Evolutionary conservation across 1,139 yeast species (phyloP), one percentile per base, ranked within the genome.

Genomic region (Blastobotrys ciferrii): DNA sequence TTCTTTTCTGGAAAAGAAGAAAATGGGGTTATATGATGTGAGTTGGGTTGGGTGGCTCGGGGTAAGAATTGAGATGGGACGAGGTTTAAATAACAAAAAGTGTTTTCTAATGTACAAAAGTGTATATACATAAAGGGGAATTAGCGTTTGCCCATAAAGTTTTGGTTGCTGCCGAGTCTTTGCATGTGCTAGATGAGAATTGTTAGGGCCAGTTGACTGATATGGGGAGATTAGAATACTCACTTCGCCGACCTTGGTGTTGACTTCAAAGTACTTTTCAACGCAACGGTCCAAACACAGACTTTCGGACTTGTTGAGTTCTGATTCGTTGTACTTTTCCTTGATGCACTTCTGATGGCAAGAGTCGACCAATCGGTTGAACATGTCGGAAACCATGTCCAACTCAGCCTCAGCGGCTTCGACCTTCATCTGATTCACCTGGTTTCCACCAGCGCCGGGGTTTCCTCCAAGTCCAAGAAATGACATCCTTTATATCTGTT

Each of bases 241-340:
- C 46, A 62, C 66, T 67, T 91, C 98, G 59, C 98, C 98, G 57
- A 94, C 96, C 73, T 89, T 87, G 58, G 88, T 94, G 69, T 92
- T 92, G 58, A 96, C 89, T 63, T 89, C 97, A 62, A 94, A 94
- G 72, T 92, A 92, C 72, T 92, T 92, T 62, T 95, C 81, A 55
- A 92, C 98, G 74, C 99, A 92, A 76, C 98, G 84, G 73, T 92
- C 99, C 59, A 94, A 78, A 70, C 99, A 92, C 50, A 87, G 76
- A 42, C 92, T 81, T 72, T 92, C 98, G 63, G 78, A 82, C 75
- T 87, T 88, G 72, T 78, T 78, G 57, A 92, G 76, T 31, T 85
- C 94, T 49, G 92, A 86, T 52, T 87, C 94, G 51, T 69, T 65
- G 74, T 91, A 91, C 67, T 74, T 74, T 63, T 72, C 73, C 47